phyloP scores from a whole-genome alignment of 2,329 filamentous ascomycete species.

The Sarocladium strictum region DNA sequence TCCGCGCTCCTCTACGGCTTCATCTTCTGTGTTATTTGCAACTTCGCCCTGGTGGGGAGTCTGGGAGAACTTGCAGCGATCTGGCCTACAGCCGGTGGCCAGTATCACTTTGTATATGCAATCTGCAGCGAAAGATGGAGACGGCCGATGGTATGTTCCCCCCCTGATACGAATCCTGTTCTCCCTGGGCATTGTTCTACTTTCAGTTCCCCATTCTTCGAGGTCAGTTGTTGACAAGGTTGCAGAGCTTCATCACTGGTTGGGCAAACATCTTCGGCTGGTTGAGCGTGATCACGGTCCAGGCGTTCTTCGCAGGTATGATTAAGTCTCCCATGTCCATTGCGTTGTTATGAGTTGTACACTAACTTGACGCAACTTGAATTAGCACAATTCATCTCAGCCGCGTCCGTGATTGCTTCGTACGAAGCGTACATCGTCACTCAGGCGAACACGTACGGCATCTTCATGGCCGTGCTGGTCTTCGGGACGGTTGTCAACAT shows the following conservation, averaged over 20 bases:
- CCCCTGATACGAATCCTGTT: no score
- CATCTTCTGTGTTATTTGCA: slow-evolving; percentile 38
- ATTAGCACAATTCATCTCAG: slow-evolving; percentile 38
- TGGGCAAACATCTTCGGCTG: slow-evolving; percentile 42
- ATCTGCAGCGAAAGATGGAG: slow-evolving; percentile 32
- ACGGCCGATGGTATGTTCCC: slow-evolving; percentile 24
- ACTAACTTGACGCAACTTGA: not conserved
- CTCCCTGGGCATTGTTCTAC: no score
- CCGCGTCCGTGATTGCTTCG: slow-evolving; percentile 33
- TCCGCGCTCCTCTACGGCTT: slow-evolving; percentile 39
- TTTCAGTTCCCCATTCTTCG: no score
- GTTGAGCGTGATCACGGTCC: slow-evolving; percentile 36
- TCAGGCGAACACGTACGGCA: slow-evolving; percentile 34
- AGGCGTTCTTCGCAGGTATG: slow-evolving; percentile 35
- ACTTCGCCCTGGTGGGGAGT: slow-evolving; percentile 34
- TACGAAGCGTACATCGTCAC: slow-evolving; percentile 29
- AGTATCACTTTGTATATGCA: slow-evolving; percentile 39
- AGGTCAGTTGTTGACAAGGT: no score
- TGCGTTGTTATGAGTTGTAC: no score
- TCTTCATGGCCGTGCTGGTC: slow-evolving; percentile 33
- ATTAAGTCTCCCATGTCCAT: not conserved
- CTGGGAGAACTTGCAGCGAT: slow-evolving; percentile 37
- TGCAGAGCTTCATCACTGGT: slow-evolving; percentile 35
- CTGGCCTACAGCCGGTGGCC: slow-evolving; percentile 40
- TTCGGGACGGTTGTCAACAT: slow-evolving; percentile 33